Base-by-base conservation (phyloP, 2,329 filamentous ascomycete genomes). In the Lomentospora prolificans region DNA sequence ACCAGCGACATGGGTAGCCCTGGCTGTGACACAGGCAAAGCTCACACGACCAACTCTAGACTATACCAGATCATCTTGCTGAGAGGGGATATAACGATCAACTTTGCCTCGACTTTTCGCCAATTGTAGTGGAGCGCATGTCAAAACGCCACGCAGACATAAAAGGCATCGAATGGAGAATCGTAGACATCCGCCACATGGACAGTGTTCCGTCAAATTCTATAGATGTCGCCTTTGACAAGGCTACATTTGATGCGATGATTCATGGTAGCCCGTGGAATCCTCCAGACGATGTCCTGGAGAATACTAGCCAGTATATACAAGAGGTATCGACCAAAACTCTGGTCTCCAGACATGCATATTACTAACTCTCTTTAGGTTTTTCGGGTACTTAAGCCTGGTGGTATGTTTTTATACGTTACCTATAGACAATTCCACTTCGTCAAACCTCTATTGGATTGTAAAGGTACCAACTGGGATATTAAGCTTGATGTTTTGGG, bases 151-250 rank as follows among this genome's bases (percentile, higher is more conserved):
- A 79, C 58, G 62, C 62, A 0, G 57, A 64, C 3, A 61, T 72
- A 3, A 57, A 65, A 3, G 69, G 69, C 3, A 75, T 81, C n/a
- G 64, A 69, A 51, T 84, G 79, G 79, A 59, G 62, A 25, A 64
- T 69, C 33, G 71, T 71, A 58, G 80, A 84, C 61, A 73, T 83
- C 3, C 74, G 79, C 5, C 60, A 76, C 33, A 75, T 84, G 70
- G 61, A 64, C 7, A 62, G 64, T 1, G 60, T 80, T 0, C 61
- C 66, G 0, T 64, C 70, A 30, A 61, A 58, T 1, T 74, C 71
- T 1, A 63, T 84, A 39, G 76, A 80, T 60, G 70, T 83, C 4
- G 79, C 79, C 9, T 80, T 85, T 59, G 77, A 81, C 60, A 82
- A 82, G 63, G 72, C 72, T 3, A 81, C 77, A 1, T 65, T 81